These are phyloP conservation scores for Solanum tarijense DNA, from an alignment of 257 asterid genomes.

Conservation along the genomic window DNA sequence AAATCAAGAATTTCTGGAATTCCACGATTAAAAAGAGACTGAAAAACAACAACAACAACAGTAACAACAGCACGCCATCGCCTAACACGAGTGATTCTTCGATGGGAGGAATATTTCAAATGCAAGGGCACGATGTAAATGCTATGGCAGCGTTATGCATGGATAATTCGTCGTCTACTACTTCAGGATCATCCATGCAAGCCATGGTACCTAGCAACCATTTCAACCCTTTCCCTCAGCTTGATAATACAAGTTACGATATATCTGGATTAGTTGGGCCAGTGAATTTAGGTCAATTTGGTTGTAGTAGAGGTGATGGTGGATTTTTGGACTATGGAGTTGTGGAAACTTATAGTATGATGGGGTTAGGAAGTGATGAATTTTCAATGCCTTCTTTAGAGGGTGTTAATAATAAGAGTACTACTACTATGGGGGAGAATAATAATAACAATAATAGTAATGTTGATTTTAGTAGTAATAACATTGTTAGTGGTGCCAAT, in stretches of 20 bases:
- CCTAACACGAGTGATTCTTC: constrained; percentile 46
- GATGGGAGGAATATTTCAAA: constrained; percentile 31
- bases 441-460: constrained; percentile 12
- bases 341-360: constrained; percentile 29
- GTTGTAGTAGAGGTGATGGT: constrained; percentile 3
- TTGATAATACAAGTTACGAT: not conserved
- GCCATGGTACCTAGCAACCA: constrained; percentile 17
- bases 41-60: constrained; percentile 27
- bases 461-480: constrained; percentile 15
- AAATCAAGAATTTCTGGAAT: constrained; percentile 90
- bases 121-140: constrained; percentile 55
- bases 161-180: constrained; percentile 40
- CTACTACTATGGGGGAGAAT: constrained; percentile 15
- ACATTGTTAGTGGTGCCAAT: constrained; percentile 19
- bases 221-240: constrained; percentile 40
- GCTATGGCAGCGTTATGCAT: constrained; percentile 21
- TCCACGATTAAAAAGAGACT: constrained; percentile 76
- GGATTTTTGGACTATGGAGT: constrained; percentile 24
- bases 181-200: constrained; percentile 46
- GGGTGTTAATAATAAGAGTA: constrained; percentile 3
- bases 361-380: constrained; percentile 55
- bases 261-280: not conserved
- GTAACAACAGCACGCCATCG: constrained; percentile 18
- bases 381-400: constrained; percentile 56
- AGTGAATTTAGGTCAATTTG: constrained; percentile 5